A percentile compares a stretch with the other conserved stretches of the same genome.
phyloP scores from a whole-genome alignment of 2,329 filamentous ascomycete species.

The Pseudopyrenochaeta lycopersici region DNA sequence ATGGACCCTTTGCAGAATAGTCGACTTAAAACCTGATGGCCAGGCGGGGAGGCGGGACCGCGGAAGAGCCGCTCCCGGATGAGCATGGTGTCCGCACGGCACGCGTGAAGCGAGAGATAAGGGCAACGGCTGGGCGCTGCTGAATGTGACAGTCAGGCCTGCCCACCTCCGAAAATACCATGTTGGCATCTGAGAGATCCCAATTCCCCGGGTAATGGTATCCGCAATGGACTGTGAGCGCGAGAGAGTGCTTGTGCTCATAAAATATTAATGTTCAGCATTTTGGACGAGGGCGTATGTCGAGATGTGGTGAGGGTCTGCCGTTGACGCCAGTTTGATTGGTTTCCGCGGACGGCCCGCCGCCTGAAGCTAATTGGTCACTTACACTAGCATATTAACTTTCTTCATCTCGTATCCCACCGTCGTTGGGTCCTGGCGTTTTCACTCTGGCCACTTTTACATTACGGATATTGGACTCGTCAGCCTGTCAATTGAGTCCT shows the following conservation, averaged over 20 bases:
- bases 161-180: background rate
- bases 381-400: background rate
- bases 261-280: too few relatives aligned
- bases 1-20: background rate
- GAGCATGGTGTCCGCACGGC: background rate
- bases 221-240: too few relatives aligned
- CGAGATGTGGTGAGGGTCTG: background rate
- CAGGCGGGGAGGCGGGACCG: background rate
- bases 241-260: background rate
- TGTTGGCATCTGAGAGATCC: too few relatives aligned
- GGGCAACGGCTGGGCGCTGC: background rate
- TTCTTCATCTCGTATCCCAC: background rate
- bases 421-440: background rate
- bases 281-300: too few relatives aligned
- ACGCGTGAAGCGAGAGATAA: background rate
- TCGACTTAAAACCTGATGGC: background rate
- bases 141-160: background rate
- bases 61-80: conserved; percentile 1
- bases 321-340: background rate
- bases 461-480: background rate
- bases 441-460: background rate
- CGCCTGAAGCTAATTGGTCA: background rate
- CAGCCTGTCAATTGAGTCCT: background rate
- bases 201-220: too few relatives aligned
- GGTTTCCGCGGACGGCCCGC: background rate